Evolutionary conservation across 148 eudicot species (phyloP).

Genomic region (Amaranthus cruentus): DNA sequence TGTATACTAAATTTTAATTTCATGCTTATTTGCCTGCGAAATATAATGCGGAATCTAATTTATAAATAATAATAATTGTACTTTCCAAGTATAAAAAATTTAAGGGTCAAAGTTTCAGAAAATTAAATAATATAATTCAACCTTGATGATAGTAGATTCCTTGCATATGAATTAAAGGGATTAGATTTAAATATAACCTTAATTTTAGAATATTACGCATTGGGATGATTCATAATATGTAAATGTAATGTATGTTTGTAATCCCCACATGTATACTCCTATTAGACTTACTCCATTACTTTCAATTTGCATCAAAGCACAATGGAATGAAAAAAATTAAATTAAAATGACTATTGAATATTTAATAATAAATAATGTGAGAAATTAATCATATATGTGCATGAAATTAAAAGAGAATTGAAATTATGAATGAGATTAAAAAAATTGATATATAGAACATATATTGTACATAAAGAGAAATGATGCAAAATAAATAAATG

Average conservation of each 20-base stretch:
- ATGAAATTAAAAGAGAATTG: too few relatives aligned
- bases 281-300: background rate
- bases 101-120: too few relatives aligned
- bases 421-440: too few relatives aligned
- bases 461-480: too few relatives aligned
- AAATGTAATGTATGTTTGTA: slow-evolving; percentile 10
- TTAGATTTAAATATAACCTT: background rate
- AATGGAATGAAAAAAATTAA: too few relatives aligned
- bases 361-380: too few relatives aligned
- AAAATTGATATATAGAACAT: too few relatives aligned
- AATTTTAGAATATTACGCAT: background rate
- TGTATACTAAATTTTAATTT: background rate
- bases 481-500: too few relatives aligned
- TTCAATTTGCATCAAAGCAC: too few relatives aligned
- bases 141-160: background rate
- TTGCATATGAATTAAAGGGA: background rate
- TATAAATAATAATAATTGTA: background rate
- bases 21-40: background rate
- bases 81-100: background rate
- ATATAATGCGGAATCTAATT: background rate
- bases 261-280: slow-evolving; percentile 1
- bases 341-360: too few relatives aligned
- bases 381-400: too few relatives aligned
- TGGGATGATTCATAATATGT: slow-evolving; percentile 3
- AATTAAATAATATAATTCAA: background rate